phyloP scores from a whole-genome alignment of 345 rosid species.

The Reutealis trisperma region DNA sequence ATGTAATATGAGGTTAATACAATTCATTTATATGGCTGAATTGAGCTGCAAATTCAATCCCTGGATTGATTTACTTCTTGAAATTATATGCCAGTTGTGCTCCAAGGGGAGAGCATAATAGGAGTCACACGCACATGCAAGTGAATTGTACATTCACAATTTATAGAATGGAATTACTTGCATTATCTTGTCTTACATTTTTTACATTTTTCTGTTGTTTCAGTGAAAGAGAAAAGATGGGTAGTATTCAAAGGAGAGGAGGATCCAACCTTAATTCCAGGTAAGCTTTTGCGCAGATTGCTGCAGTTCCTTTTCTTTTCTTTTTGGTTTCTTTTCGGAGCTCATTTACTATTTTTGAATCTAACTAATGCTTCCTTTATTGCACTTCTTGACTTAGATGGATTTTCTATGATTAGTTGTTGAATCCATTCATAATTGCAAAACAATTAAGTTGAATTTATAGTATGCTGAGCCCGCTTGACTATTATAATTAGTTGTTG shows the following conservation, averaged over 20 bases:
- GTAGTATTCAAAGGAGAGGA: slow-evolving; percentile 76
- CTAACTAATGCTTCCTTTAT: background rate
- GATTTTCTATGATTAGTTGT: slow-evolving; percentile 1
- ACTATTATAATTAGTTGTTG: background rate
- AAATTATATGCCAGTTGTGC: background rate
- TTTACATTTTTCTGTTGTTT: slow-evolving; percentile 19
- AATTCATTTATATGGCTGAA: background rate
- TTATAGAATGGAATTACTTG: background rate
- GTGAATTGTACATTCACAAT: too few species aligned
- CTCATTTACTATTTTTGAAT: background rate
- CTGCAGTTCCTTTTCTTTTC: background rate
- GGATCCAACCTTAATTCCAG: slow-evolving; percentile 88
- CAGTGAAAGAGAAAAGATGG: slow-evolving; percentile 99
- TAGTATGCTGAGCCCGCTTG: background rate
- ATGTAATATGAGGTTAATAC: background rate
- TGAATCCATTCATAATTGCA: slow-evolving; percentile 9
- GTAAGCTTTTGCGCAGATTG: slow-evolving; percentile 30
- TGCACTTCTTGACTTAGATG: background rate
- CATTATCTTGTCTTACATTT: slow-evolving; percentile 12
- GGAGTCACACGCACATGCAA: background rate
- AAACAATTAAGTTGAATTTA: background rate
- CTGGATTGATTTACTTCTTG: background rate
- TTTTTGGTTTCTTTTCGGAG: background rate
- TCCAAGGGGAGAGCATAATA: background rate
- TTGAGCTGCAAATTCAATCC: background rate